A percentile compares a stretch with the other conserved stretches of the same genome.
Conservation (phyloP, 305 asterid genomes). For the Fraxinus velutina region DNA sequence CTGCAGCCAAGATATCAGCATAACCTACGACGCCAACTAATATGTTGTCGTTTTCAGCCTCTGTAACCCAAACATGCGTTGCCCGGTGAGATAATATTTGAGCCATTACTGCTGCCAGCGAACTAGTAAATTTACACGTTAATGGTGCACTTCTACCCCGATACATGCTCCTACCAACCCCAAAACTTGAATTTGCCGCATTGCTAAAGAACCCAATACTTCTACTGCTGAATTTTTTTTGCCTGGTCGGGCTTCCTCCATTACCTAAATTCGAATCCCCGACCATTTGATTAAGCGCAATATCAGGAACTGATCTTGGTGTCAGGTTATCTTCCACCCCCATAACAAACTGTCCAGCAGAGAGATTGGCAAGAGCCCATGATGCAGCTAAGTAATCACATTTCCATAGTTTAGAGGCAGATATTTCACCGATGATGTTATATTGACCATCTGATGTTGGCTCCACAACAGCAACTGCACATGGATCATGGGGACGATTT, state of each 20-base stretch:
- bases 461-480: slow-evolving; percentile 85
- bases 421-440: slow-evolving; percentile 80
- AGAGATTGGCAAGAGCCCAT: slow-evolving; percentile 84
- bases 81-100: slow-evolving; percentile 96
- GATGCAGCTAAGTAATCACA: slow-evolving; percentile 80
- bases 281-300: slow-evolving; percentile 22
- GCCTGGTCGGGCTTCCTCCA: slow-evolving; percentile 30
- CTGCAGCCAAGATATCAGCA: slow-evolving; percentile 78
- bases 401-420: slow-evolving; percentile 80
- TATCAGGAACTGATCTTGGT: slow-evolving; percentile 40
- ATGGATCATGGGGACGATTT: slow-evolving; percentile 58
- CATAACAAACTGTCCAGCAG: slow-evolving; percentile 86
- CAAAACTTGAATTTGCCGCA: slow-evolving; percentile 39
- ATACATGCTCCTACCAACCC: slow-evolving; percentile 70
- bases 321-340: slow-evolving; percentile 75
- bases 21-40: slow-evolving; percentile 83
- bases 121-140: slow-evolving; percentile 70
- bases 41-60: slow-evolving; percentile 58
- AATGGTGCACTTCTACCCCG: slow-evolving; percentile 87
- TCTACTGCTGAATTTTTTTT: slow-evolving; percentile 63
- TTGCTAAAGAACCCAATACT: slow-evolving; percentile 67
- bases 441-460: slow-evolving; percentile 46
- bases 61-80: slow-evolving; percentile 93
- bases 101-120: slow-evolving; percentile 94
- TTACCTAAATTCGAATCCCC: slow-evolving; percentile 33